Conservation (phyloP, 2,329 filamentous ascomycete species). For the Fusarium pininemorale region DNA sequence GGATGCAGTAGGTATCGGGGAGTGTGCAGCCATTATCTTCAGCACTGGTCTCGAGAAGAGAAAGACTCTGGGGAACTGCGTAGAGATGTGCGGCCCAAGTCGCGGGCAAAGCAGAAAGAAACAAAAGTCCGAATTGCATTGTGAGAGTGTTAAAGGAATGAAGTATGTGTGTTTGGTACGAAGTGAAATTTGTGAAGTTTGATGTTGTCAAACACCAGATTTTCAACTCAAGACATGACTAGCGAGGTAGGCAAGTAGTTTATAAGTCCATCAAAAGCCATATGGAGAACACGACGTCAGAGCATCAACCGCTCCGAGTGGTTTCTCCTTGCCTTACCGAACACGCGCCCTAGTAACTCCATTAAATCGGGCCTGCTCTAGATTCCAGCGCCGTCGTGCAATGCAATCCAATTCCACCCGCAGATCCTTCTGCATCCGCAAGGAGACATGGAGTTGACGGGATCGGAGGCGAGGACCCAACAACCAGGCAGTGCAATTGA, state of each 20-base stretch:
- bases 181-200: not conserved
- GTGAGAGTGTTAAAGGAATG: not conserved
- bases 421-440: constrained; percentile 36
- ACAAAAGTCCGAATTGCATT: constrained; percentile 32
- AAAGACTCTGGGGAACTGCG: constrained; percentile 38
- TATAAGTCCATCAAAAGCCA: constrained; percentile 22
- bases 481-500: constrained; percentile 6
- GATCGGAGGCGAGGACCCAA: constrained; percentile 16
- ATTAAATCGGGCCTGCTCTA: constrained; percentile 28
- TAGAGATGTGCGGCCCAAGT: constrained; percentile 41
- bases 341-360: constrained; percentile 26
- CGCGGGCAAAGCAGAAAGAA: constrained; percentile 37
- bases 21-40: constrained; percentile 46
- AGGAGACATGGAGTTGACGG: constrained; percentile 19
- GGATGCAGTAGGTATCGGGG: constrained; percentile 52
- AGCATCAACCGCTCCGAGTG: not conserved
- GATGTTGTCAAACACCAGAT: not conserved
- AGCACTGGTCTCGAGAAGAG: constrained; percentile 37
- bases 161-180: not conserved
- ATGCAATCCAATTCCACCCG: constrained; percentile 20
- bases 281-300: constrained; percentile 37
- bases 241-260: not conserved
- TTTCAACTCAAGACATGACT: constrained; percentile 5
- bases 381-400: constrained; percentile 13
- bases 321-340: constrained; percentile 13